Evolutionary conservation across 2,329 filamentous ascomycete genomes (phyloP), one percentile per base, ranked within the genome.

Genomic region (Colletotrichum sidae): DNA sequence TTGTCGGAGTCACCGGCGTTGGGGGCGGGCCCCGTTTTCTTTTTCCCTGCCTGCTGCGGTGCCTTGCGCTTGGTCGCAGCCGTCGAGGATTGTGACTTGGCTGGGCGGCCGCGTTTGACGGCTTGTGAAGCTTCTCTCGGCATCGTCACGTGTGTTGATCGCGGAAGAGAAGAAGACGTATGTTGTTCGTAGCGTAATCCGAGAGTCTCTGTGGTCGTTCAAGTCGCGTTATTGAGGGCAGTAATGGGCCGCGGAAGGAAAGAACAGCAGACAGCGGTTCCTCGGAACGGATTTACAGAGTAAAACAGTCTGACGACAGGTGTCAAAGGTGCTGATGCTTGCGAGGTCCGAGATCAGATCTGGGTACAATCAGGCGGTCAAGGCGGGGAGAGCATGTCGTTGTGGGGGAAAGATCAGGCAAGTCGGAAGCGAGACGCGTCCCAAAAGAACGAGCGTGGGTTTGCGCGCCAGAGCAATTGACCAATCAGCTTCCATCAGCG

Each of bases 71-170:
- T 63, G 55, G 53, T 39, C 17, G 45, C 63, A 10, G 51, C 35
- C 46, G 46, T 52, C 11, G 56, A 37, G 3, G 55, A 41, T 33
- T 68, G 68, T 3, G 70, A 15, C 33, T 61, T 74, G 70, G 58
- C 34, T 5, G 78, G 71, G 7, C 79, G 78, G 34, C 79, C 80
- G 42, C 80, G 80, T 37, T 72, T 61, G 10, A 73, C 69, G 8
- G 74, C 68, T 7, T 73, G 70, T 5, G 77, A 69, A 1, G 80
- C 71, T 65, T 76, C 72, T 51, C 81, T 83, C 1, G 82, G 78
- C 37, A 83, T 78, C 2, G 37, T 69, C 41, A 37, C 35, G 42
- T 33, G 44, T 52, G 25, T 25, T 25, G 25, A 5, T 42, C 11
- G 13, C 53, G 3, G 35, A 9, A 44, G 46, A 57, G 34, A n/a